phyloP scores from a whole-genome alignment of 208 protist genomes.

The Acanthamoeba sp. region DNA sequence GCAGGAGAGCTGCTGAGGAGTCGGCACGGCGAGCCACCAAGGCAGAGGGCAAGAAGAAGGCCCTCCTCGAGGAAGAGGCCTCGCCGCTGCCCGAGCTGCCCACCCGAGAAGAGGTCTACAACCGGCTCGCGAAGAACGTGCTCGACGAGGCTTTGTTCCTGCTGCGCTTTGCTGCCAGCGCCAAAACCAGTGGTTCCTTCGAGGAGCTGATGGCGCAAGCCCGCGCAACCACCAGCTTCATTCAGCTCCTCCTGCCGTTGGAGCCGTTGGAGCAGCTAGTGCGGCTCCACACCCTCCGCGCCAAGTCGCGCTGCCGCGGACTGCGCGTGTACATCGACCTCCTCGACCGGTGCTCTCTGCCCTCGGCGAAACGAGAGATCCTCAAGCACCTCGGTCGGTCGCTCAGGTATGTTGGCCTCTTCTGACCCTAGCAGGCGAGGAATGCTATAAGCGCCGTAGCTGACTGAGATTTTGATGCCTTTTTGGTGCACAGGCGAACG shows the following conservation, averaged over 20 bases:
- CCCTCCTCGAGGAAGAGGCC: background rate
- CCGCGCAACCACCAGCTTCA: conserved; percentile 7
- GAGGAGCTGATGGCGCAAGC: background rate
- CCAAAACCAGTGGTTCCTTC: background rate
- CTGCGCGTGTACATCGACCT: conserved; percentile 18
- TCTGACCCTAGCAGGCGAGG: too few relatives aligned
- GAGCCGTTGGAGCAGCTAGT: conserved; percentile 30
- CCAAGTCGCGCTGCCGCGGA: conserved; percentile 29
- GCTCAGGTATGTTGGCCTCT: background rate
- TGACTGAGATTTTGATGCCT: background rate
- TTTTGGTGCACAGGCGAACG: background rate
- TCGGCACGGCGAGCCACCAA: background rate
- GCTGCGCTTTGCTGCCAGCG: conserved; percentile 28
- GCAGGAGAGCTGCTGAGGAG: background rate
- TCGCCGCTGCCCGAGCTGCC: background rate
- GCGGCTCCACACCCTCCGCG: background rate
- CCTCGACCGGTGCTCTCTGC: conserved; percentile 49
- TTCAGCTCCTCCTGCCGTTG: conserved; percentile 35
- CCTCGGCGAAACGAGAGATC: conserved; percentile 38
- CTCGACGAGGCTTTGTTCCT: background rate
- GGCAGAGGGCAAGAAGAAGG: conserved; percentile 14
- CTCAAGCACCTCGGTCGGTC: conserved; percentile 30
- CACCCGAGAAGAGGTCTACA: conserved; percentile 43
- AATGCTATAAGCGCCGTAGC: too few relatives aligned
- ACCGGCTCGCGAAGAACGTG: conserved; percentile 3